A percentile compares a stretch with the other conserved stretches of the same genome.
These are phyloP conservation scores for Danielozyma ontarioensis DNA, from an alignment of 805 yeast species.

Conservation along the genomic window DNA sequence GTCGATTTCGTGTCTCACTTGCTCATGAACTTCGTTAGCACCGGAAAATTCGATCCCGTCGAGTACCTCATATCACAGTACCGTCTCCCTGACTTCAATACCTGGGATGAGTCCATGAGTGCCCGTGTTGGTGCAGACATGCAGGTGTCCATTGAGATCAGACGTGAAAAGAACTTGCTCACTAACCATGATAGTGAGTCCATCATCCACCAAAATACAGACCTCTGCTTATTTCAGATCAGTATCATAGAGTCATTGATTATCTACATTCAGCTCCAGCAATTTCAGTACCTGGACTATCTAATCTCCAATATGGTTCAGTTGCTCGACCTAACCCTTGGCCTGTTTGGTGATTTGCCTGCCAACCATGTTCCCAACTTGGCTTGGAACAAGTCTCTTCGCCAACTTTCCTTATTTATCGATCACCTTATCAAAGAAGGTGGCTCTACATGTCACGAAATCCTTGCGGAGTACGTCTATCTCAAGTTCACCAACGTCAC, in stretches of 20 bases:
- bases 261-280: slow-evolving; percentile 35
- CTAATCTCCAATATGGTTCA: slow-evolving; percentile 20
- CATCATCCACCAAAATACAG: slow-evolving; percentile 14
- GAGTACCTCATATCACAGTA: slow-evolving; percentile 31
- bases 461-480: slow-evolving; percentile 25
- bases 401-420: slow-evolving; percentile 24
- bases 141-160: slow-evolving; percentile 8
- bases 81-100: slow-evolving; percentile 24
- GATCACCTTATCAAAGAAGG: slow-evolving; percentile 30
- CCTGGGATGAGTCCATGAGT: slow-evolving; percentile 23
- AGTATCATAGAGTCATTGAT: slow-evolving; percentile 30
- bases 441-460: slow-evolving; percentile 34
- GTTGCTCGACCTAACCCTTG: slow-evolving; percentile 26
- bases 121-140: slow-evolving; percentile 13
- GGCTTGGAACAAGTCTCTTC: slow-evolving; percentile 24
- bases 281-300: slow-evolving; percentile 34
- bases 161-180: slow-evolving; percentile 17
- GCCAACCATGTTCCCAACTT: slow-evolving; percentile 25
- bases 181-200: slow-evolving; percentile 22
- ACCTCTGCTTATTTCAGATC: slow-evolving; percentile 19
- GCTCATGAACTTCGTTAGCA: slow-evolving; percentile 31
- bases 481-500: slow-evolving; percentile 21
- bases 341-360: slow-evolving; percentile 23
- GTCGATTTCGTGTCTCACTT: slow-evolving; percentile 31
- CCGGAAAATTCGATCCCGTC: slow-evolving; percentile 30